Base-by-base conservation (phyloP, 169 alveolate genomes). In the Theileria parva region DNA sequence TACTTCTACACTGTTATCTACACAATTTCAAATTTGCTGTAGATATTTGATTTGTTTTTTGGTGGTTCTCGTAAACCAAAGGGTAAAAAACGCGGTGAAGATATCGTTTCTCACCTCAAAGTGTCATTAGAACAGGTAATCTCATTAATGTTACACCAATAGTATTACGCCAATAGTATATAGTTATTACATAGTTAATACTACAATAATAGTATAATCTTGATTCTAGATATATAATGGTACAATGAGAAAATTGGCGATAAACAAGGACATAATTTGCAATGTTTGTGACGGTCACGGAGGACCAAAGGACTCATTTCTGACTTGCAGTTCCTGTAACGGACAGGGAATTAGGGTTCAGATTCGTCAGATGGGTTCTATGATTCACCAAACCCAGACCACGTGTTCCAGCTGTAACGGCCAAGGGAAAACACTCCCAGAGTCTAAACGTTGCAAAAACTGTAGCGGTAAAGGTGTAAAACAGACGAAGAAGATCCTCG, bases 281-380 rank as follows among this genome's bases (percentile, higher is more conserved):
- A 89, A 92, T 44, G 91, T 90, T 63, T 98, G 99, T 83, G 97
- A 97, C 68, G 99, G 99, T 37, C 92, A 86, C 68, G 99, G 99
- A 1, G 99, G 99, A 0, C 95, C 98, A 0, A 94, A 95, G 74
- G 97, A 95, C 57, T 97, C 97, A 4, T 91, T 94, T 32, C 89
- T 91, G 59, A 91, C 92, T n/a, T 98, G 99, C 81, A 80, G 73
- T 37, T 95, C 88, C 63, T 98, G 99, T 85, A 94, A 96, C 74
- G 99, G 99, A 27, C 96, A 94, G 50, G 96, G 99, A 15, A 88
- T 92, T 15, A 88, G 96, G 13, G 93, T 92, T 6, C 96, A 92
- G 65, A 91, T 97, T 86, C 86, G 94, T 57, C 95, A 94, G 74
- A 86, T 94, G 79, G 98, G 98, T 0, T 96, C 98, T 27, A 94